A percentile compares a stretch with the other conserved stretches of the same genome.
These are phyloP conservation scores for Arthrobotrys megalospora DNA, from an alignment of 2,329 filamentous ascomycete genomes.

Conservation along the genomic window DNA sequence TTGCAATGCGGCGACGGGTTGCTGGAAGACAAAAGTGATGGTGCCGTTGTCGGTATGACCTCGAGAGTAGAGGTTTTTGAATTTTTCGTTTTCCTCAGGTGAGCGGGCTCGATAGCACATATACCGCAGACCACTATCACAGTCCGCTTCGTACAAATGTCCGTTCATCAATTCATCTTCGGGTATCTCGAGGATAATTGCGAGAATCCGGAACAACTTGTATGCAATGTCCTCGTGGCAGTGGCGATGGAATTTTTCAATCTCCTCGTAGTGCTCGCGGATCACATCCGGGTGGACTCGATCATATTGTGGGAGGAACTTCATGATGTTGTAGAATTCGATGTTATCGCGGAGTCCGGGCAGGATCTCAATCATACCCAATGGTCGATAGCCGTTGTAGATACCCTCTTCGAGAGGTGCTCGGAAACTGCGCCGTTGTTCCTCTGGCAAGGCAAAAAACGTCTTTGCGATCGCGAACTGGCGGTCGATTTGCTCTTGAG, in stretches of 20 bases:
- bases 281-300: slow-evolving; percentile 70
- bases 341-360: slow-evolving; percentile 71
- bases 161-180: slow-evolving; percentile 73
- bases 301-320: slow-evolving; percentile 71
- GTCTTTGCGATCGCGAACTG: slow-evolving; percentile 76
- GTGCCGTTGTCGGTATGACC: slow-evolving; percentile 75
- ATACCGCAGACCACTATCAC: slow-evolving; percentile 76
- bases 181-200: slow-evolving; percentile 74
- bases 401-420: slow-evolving; percentile 71
- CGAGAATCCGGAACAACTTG: slow-evolving; percentile 74
- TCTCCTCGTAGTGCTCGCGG: slow-evolving; percentile 71
- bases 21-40: slow-evolving; percentile 74
- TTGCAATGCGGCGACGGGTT: slow-evolving; percentile 74
- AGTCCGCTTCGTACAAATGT: slow-evolving; percentile 74
- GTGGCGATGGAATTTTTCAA: slow-evolving; percentile 72
- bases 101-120: slow-evolving; percentile 74
- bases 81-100: slow-evolving; percentile 69
- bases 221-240: slow-evolving; percentile 73
- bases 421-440: slow-evolving; percentile 75
- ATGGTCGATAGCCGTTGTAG: slow-evolving; percentile 74
- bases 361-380: slow-evolving; percentile 67
- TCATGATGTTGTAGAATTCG: slow-evolving; percentile 75
- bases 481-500: slow-evolving; percentile 74
- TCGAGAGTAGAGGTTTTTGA: slow-evolving; percentile 69
- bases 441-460: slow-evolving; percentile 73